Evolutionary conservation across 371 early-diverging fungal genomes (phyloP).

Genomic region (Parasitella parasitica): DNA sequence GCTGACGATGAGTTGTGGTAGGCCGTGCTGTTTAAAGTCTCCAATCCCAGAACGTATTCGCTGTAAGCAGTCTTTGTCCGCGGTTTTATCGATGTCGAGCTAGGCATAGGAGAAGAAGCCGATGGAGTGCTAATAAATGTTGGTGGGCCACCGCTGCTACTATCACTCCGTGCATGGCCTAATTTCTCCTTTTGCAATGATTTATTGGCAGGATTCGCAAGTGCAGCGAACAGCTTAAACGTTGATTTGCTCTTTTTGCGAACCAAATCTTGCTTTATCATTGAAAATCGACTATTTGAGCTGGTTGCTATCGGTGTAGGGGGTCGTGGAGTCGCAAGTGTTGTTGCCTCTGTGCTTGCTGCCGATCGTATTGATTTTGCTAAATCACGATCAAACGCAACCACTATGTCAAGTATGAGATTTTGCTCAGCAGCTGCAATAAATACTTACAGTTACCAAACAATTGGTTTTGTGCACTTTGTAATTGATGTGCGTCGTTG

Average conservation of each 20-base stretch:
- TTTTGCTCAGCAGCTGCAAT: background rate
- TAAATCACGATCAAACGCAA: slow-evolving; percentile 17
- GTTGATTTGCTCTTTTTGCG: slow-evolving; percentile 21
- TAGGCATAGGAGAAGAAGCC: background rate
- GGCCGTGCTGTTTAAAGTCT: background rate
- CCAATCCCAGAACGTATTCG: slow-evolving; percentile 7
- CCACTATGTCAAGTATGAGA: background rate
- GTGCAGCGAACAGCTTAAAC: slow-evolving; percentile 14
- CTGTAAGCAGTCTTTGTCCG: slow-evolving; percentile 4
- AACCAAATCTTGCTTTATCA: slow-evolving; percentile 16
- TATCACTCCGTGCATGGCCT: background rate
- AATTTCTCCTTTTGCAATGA: background rate
- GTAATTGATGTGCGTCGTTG: slow-evolving; percentile 1
- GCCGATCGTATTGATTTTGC: slow-evolving; percentile 3
- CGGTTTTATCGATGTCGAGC: background rate
- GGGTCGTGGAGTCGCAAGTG: background rate
- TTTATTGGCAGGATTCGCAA: background rate
- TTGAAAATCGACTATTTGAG: slow-evolving; percentile 9
- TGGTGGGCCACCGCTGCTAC: background rate
- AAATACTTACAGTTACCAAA: slow-evolving; percentile 21
- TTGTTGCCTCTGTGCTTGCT: background rate
- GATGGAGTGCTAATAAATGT: background rate
- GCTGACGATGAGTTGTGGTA: background rate
- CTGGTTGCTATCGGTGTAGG: background rate
- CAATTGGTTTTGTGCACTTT: slow-evolving; percentile 13